Evolutionary conservation across 345 rosid genomes (phyloP).

Genomic region (Hibiscus mutabilis): DNA sequence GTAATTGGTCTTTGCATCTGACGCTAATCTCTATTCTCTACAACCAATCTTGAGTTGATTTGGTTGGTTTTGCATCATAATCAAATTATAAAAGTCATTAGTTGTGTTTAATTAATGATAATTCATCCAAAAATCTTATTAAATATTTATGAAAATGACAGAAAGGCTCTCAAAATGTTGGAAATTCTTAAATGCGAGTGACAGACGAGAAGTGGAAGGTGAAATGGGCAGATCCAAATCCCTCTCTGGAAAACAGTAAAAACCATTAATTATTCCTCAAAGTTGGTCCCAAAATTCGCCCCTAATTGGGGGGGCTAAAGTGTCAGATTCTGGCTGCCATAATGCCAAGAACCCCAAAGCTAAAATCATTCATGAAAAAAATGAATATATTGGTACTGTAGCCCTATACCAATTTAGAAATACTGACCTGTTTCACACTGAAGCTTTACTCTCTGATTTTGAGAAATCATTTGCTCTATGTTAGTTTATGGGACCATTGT

Average conservation of each 20-base stretch:
- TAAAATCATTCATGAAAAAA: not conserved
- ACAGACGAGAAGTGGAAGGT: not conserved
- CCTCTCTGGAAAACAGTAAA: not conserved
- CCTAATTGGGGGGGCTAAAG: slow-evolving; percentile 1
- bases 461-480: not conserved
- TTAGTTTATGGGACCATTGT: slow-evolving; percentile 21
- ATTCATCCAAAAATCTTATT: too few relatives aligned
- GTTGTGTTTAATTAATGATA: too few relatives aligned
- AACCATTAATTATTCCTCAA: slow-evolving; percentile 5
- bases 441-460: not conserved
- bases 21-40: too few relatives aligned
- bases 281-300: slow-evolving; percentile 23
- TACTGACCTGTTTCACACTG: not conserved
- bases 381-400: not conserved
- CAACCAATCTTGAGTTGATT: too few relatives aligned
- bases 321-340: slow-evolving; percentile 14
- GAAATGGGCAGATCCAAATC: slow-evolving; percentile 13
- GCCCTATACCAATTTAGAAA: not conserved
- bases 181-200: not conserved
- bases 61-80: too few relatives aligned
- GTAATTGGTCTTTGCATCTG: too few relatives aligned
- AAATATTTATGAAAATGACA: not conserved
- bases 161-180: not conserved
- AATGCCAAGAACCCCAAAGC: not conserved
- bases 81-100: too few relatives aligned